Percentiles rank a stretch among this genome's conserved stretches.
Evolutionary conservation across 768 basidiomycete genomes (phyloP).

Genomic region (Rhodotorula taiwanensis): DNA sequence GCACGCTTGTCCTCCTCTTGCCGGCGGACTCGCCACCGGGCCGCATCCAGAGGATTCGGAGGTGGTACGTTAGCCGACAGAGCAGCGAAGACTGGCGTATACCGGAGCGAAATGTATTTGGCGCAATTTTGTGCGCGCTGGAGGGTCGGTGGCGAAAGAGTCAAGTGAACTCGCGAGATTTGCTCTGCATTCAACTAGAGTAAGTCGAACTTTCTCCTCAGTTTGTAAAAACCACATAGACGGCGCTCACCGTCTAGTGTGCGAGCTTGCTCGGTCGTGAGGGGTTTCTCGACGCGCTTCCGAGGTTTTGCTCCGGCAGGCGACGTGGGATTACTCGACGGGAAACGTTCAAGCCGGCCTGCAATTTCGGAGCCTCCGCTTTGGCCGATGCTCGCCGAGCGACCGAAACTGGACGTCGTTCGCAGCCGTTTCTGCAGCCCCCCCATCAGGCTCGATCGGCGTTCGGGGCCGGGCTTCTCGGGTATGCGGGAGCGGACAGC

Average conservation of each 20-base stretch:
- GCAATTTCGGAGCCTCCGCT: too few relatives aligned
- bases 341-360: too few relatives aligned
- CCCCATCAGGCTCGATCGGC: constrained; percentile 8
- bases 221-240: too few relatives aligned
- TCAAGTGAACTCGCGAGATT: constrained; percentile 16
- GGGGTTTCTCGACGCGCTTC: neutral
- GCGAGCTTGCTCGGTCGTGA: neutral
- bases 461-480: too few relatives aligned
- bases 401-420: neutral
- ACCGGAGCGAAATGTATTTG: constrained; percentile 11
- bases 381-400: too few relatives aligned
- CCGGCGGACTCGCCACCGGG: constrained; percentile 6
- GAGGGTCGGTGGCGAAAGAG: constrained; percentile 15
- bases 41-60: constrained; percentile 8
- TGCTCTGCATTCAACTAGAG: neutral
- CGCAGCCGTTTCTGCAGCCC: neutral
- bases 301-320: too few relatives aligned
- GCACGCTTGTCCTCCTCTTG: neutral
- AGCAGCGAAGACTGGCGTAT: constrained; percentile 9
- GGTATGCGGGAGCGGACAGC: too few relatives aligned
- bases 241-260: constrained; percentile 3
- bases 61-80: neutral
- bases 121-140: constrained; percentile 17
- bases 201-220: neutral
- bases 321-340: too few relatives aligned